Conservation (phyloP, 345 rosid species). For the Linum usitatissimum region DNA sequence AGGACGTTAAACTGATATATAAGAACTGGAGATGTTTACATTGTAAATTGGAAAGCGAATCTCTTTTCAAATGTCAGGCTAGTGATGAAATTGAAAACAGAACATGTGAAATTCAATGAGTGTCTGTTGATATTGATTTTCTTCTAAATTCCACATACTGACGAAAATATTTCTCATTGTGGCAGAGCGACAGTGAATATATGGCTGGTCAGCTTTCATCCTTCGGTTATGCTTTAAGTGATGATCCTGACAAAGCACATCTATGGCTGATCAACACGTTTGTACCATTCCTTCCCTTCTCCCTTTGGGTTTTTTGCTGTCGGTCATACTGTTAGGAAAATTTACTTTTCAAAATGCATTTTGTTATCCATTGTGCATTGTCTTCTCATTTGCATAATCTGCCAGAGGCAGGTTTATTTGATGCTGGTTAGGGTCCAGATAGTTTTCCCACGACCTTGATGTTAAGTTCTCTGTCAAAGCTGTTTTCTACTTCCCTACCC, state of each 20-base stretch:
- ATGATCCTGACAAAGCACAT: conserved; percentile 82
- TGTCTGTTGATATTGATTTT: background rate
- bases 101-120: background rate
- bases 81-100: background rate
- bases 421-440: background rate
- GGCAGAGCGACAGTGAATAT: conserved; percentile 96
- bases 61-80: background rate
- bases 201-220: conserved; percentile 98
- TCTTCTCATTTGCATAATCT: background rate
- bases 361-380: background rate
- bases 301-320: background rate
- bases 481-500: background rate
- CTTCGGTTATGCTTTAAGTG: conserved; percentile 73
- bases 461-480: background rate
- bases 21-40: background rate
- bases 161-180: conserved; percentile 6
- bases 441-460: background rate
- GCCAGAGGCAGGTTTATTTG: background rate
- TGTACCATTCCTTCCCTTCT: conserved; percentile 14
- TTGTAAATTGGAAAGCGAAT: background rate
- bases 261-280: conserved; percentile 94
- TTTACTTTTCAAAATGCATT: too few relatives aligned
- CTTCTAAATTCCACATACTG: background rate
- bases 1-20: background rate
- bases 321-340: background rate